Evolutionary conservation across 169 alveolate genomes (phyloP), one percentile per base, ranked within the genome.

Genomic region (Eimeria brunetti): DNA sequence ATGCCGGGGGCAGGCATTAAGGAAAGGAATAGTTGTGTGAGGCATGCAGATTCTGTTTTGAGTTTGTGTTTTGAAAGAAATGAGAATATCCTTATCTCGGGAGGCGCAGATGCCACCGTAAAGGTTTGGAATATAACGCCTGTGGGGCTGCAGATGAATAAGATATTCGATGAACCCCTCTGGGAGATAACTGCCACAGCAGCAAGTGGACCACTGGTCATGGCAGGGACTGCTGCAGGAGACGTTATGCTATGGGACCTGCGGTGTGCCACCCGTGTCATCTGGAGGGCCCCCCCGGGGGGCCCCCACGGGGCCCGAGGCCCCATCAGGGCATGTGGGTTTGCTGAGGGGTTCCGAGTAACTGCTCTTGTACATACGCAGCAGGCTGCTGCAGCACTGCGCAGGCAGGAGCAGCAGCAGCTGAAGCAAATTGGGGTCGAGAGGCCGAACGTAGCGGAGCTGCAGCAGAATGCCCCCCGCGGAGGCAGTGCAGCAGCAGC

Each of bases 21-120:
- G 46, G 89, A 51, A 49, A 51, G 44, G 64, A 89, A 83, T 4
- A 78, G 89, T 8, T 60, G 56, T n/a, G 80, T 81, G 12, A 62
- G 89, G 33, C 96, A 94, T 5, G 33, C 75, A 38, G 96, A 94
- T 51, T 83, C 91, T 64, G 96, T 94, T 9, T 41, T 81, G 69
- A 30, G 91, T 18, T 80, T 94, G 14, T 46, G 44, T 76, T 94
- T 67, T 64, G 75, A 94, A 36, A 44, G 73, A 0, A 14, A 30
- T 38, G 88, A 69, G 33, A 56, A 56, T 20, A 44, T 16, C 18
- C 88, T 94, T 30, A 89, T 88, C 41, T 94, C 96, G 1, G 94
- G 94, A 46, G 90, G 95, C 16, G 81, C 94, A 16, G 96, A 94
- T 78, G 94, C 88, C 24, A 94, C 96, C 18, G 96, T 94, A 20